phyloP scores from a whole-genome alignment of 1,284 basidiomycete genomes.

The Ceratorhiza oryzae-sativae region DNA sequence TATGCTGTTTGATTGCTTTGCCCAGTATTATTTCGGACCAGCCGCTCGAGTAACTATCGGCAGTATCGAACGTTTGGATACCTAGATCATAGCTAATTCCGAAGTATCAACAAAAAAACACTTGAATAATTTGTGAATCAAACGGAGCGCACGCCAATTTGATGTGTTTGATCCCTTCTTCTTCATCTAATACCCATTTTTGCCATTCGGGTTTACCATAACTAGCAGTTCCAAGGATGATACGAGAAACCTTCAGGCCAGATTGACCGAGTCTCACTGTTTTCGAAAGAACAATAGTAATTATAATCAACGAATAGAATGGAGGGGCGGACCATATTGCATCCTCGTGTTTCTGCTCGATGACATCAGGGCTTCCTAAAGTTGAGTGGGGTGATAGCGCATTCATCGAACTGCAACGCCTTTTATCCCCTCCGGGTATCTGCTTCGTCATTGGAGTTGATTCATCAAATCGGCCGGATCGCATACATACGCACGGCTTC shows the following conservation, averaged over 20 bases:
- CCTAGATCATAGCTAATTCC: constrained; percentile 32
- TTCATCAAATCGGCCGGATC: background rate
- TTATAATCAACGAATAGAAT: too few relatives aligned
- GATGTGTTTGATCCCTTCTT: constrained; percentile 39
- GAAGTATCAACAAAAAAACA: background rate
- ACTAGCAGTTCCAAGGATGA: constrained; percentile 41
- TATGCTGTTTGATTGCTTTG: constrained; percentile 55
- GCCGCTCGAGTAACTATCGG: constrained; percentile 51
- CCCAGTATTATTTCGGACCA: constrained; percentile 56
- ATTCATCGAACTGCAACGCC: too few relatives aligned
- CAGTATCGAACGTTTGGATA: constrained; percentile 58
- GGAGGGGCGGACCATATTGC: constrained; percentile 13
- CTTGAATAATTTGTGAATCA: background rate
- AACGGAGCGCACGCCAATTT: constrained; percentile 35
- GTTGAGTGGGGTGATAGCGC: too few relatives aligned
- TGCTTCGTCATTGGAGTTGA: background rate
- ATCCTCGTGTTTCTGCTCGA: constrained; percentile 1
- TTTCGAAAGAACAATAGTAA: background rate
- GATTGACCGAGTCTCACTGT: constrained; percentile 41
- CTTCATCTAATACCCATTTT: constrained; percentile 38
- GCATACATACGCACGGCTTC: background rate
- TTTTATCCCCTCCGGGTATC: too few relatives aligned
- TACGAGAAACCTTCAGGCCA: constrained; percentile 42
- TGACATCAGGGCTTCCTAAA: background rate
- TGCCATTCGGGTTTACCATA: constrained; percentile 40